Evolutionary conservation across 129 eudicot species (phyloP).

Genomic region (Flaveria robusta): DNA sequence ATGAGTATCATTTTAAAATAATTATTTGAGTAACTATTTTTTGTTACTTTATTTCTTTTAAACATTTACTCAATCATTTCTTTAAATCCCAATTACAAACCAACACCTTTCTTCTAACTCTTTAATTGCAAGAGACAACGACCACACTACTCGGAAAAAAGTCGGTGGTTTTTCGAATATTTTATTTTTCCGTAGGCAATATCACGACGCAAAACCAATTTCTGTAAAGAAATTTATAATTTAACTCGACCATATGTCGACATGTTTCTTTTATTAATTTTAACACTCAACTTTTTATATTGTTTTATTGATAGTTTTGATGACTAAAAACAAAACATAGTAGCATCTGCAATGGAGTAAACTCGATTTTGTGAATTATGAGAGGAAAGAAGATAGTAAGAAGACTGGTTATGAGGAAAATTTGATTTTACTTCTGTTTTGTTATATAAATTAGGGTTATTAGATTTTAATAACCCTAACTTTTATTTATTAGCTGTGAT

Average conservation of each 20-base stretch:
- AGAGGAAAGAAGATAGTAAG: no score
- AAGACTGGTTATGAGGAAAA: no score
- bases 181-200: neutral
- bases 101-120: slow-evolving; percentile 18
- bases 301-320: neutral
- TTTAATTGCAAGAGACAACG: slow-evolving; percentile 29
- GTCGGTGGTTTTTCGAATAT: slow-evolving; percentile 26
- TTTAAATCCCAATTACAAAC: slow-evolving; percentile 8
- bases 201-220: neutral
- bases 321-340: no score
- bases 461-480: no score
- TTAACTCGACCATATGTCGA: slow-evolving; percentile 1
- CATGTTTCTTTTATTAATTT: neutral
- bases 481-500: no score
- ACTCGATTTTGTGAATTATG: no score
- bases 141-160: slow-evolving; percentile 32
- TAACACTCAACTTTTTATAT: neutral
- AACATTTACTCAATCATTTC: neutral
- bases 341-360: no score
- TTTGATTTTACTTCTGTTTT: no score
- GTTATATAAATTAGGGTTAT: no score
- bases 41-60: neutral
- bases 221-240: neutral
- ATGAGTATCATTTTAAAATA: no score
- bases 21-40: neutral